Evolutionary conservation across 768 basidiomycete species (phyloP).

Genomic region (Lactarius hengduanensis): DNA sequence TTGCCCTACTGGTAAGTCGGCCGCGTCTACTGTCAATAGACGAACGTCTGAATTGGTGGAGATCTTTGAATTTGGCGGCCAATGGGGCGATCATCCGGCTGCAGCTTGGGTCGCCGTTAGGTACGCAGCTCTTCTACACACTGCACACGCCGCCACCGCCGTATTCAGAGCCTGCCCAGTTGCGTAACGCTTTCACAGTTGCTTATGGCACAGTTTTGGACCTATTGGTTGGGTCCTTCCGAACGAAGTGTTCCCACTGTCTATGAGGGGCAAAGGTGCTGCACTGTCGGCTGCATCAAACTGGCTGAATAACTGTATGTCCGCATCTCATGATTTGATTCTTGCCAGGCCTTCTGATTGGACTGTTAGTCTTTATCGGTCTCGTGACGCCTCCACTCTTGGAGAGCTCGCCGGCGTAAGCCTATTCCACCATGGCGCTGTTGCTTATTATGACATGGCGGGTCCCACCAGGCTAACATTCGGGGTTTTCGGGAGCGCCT

Average conservation of each 20-base stretch:
- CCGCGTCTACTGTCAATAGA: background rate
- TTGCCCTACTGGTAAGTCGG: conserved; percentile 56
- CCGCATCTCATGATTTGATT: background rate
- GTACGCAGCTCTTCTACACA: conserved; percentile 40
- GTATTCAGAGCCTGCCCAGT: conserved; percentile 21
- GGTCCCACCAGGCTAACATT: conserved; percentile 57
- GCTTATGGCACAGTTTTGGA: conserved; percentile 75
- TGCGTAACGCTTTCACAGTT: conserved; percentile 73
- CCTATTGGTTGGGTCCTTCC: conserved; percentile 85
- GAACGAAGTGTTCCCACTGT: conserved; percentile 78
- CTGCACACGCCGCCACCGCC: background rate
- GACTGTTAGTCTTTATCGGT: conserved; percentile 63
- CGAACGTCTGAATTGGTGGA: conserved; percentile 27
- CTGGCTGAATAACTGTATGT: conserved; percentile 73
- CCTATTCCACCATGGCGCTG: background rate
- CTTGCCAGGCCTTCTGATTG: background rate
- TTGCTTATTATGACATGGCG: background rate
- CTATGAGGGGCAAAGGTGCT: conserved; percentile 78
- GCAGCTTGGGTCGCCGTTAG: conserved; percentile 71
- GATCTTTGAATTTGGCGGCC: conserved; percentile 48
- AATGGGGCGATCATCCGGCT: conserved; percentile 56
- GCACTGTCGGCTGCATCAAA: conserved; percentile 82
- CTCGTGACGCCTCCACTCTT: conserved; percentile 68
- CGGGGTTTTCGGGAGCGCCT: conserved; percentile 60
- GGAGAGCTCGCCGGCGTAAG: conserved; percentile 57